phyloP scores from a whole-genome alignment of 2,329 filamentous ascomycete species.

The Lasiodiplodia citricola region DNA sequence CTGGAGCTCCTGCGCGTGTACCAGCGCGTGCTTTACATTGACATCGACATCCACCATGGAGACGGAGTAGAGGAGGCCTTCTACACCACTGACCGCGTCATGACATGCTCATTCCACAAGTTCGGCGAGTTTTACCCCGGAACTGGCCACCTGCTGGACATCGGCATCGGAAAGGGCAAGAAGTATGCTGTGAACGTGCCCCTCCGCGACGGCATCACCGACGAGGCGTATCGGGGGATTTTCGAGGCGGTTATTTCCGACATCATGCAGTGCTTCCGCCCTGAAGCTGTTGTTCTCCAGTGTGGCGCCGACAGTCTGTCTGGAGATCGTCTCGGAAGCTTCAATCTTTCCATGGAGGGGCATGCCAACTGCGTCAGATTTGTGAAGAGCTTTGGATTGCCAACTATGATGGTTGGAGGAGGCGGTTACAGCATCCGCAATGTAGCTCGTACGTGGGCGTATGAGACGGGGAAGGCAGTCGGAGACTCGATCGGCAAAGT shows the following conservation, averaged over 20 bases:
- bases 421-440: slow-evolving; percentile 97
- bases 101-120: slow-evolving; percentile 96
- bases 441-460: slow-evolving; percentile 94
- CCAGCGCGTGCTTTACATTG: slow-evolving; percentile 91
- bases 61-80: slow-evolving; percentile 92
- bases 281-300: slow-evolving; percentile 88
- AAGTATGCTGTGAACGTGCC: slow-evolving; percentile 92
- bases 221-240: slow-evolving; percentile 83
- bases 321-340: slow-evolving; percentile 89
- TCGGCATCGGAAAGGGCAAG: slow-evolving; percentile 84
- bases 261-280: slow-evolving; percentile 83
- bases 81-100: slow-evolving; percentile 85
- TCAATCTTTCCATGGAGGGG: slow-evolving; percentile 95
- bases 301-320: slow-evolving; percentile 95
- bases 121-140: slow-evolving; percentile 95
- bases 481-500: neutral
- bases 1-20: slow-evolving; percentile 83
- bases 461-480: slow-evolving; percentile 72
- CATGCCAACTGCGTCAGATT: slow-evolving; percentile 91
- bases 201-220: slow-evolving; percentile 86
- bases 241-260: slow-evolving; percentile 82
- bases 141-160: slow-evolving; percentile 82
- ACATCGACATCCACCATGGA: slow-evolving; percentile 91
- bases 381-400: slow-evolving; percentile 80
- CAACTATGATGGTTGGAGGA: slow-evolving; percentile 88